Conservation (phyloP, 495 filamentous ascomycete genomes). For the Bacidia gigantensis region DNA sequence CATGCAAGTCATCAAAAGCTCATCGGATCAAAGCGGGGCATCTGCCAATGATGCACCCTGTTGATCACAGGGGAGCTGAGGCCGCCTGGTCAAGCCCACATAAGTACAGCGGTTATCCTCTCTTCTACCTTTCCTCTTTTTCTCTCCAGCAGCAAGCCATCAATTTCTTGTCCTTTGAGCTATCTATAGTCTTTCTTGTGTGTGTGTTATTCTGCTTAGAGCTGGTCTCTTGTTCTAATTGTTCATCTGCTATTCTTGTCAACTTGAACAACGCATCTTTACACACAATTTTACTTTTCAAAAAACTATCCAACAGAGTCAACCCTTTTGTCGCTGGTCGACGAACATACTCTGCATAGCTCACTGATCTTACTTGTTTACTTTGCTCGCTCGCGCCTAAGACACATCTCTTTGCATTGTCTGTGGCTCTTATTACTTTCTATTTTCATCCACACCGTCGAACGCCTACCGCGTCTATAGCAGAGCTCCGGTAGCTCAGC, state of each 20-base stretch:
- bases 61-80: neutral
- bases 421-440: conserved; percentile 5
- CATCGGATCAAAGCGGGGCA: conserved; percentile 6
- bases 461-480: conserved; percentile 6
- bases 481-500: conserved; percentile 20
- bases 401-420: conserved; percentile 5
- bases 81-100: conserved; percentile 3
- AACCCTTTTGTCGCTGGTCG: conserved; percentile 36
- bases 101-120: conserved; percentile 8
- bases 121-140: conserved; percentile 22
- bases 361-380: conserved; percentile 23
- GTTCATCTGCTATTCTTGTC: conserved; percentile 18
- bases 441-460: conserved; percentile 13
- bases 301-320: conserved; percentile 24
- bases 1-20: conserved; percentile 16
- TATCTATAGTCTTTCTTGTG: conserved; percentile 27
- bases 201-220: conserved; percentile 12
- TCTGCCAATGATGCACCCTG: conserved; percentile 2
- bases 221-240: conserved; percentile 22
- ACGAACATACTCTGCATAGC: conserved; percentile 30
- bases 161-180: conserved; percentile 43
- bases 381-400: conserved; percentile 33
- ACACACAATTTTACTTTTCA: conserved; percentile 18
- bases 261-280: conserved; percentile 9
- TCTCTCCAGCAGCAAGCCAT: conserved; percentile 60